Conservation (phyloP, 257 asterid species). For the Solanum verrucosum region DNA sequence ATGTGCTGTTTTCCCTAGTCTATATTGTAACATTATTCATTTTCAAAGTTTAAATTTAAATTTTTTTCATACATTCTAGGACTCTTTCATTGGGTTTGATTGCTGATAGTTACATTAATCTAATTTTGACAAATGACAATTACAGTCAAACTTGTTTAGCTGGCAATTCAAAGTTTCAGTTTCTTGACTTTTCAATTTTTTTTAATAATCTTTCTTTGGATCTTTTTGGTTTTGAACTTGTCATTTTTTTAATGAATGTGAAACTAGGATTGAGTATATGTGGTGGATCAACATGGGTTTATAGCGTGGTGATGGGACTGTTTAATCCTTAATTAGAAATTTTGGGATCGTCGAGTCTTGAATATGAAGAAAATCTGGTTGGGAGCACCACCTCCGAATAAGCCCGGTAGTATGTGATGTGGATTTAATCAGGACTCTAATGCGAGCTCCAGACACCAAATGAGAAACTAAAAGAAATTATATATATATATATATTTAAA, state of each 20-base stretch:
- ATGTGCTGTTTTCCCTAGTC: not conserved
- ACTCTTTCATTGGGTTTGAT: not conserved
- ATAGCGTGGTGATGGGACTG: no score
- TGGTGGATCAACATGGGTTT: not conserved
- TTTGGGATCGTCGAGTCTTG: rapidly evolving
- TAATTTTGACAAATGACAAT: not conserved
- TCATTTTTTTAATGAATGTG: not conserved
- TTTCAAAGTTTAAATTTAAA: not conserved
- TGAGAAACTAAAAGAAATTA: no score
- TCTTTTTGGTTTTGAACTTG: not conserved
- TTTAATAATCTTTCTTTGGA: not conserved
- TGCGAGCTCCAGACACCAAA: no score
- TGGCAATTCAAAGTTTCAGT: not conserved
- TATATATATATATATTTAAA: no score
- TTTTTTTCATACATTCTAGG: not conserved
- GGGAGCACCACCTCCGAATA: no score
- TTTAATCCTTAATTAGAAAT: rapidly evolving
- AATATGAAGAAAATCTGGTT: no score
- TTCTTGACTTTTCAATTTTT: not conserved
- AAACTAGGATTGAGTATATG: not conserved
- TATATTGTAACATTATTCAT: not conserved
- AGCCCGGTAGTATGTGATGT: rapidly evolving
- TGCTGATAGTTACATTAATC: not conserved
- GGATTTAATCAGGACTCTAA: rapidly evolving
- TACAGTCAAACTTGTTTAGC: not conserved